phyloP scores from a whole-genome alignment of 352 stramenopile species.

The Globisporangium nagaii region DNA sequence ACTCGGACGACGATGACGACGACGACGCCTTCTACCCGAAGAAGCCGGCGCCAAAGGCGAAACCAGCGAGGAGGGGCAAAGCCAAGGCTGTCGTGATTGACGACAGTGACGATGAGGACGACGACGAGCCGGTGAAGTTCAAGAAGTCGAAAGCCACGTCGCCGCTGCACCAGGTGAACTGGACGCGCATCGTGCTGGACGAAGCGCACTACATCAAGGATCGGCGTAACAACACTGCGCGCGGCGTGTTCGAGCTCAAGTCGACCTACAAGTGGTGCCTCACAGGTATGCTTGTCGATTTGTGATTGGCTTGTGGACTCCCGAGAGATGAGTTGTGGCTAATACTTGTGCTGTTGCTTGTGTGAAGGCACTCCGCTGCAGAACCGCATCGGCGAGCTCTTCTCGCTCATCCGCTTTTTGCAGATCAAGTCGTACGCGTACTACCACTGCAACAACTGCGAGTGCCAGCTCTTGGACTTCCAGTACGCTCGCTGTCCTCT shows the following conservation, averaged over 20 bases:
- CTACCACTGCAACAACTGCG: slow-evolving; percentile 96
- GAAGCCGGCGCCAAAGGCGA: slow-evolving; percentile 36
- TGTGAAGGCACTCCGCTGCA: slow-evolving; percentile 89
- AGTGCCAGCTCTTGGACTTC: slow-evolving; percentile 96
- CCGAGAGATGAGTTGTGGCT: no score
- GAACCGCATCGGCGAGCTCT: slow-evolving; percentile 93
- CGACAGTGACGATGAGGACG: slow-evolving; percentile 26
- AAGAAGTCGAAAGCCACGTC: slow-evolving; percentile 48
- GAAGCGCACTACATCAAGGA: slow-evolving; percentile 96
- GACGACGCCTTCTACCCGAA: slow-evolving; percentile 37
- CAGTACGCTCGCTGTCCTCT: no score
- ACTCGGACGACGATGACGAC: slow-evolving; percentile 28
- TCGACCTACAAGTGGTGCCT: slow-evolving; percentile 97
- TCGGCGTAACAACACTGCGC: slow-evolving; percentile 91
- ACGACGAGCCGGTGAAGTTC: slow-evolving; percentile 15
- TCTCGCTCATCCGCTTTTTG: slow-evolving; percentile 97
- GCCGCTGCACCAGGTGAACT: slow-evolving; percentile 93
- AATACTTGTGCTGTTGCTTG: not conserved
- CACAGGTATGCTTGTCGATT: no score
- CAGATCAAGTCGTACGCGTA: slow-evolving; percentile 96
- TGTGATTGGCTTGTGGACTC: no score
- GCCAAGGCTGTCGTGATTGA: slow-evolving; percentile 23
- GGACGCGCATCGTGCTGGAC: slow-evolving; percentile 97
- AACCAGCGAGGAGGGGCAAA: slow-evolving; percentile 27
- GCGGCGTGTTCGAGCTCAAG: slow-evolving; percentile 95